phyloP scores from a whole-genome alignment of 2,329 filamentous ascomycete species.

The Xylogone sp. region DNA sequence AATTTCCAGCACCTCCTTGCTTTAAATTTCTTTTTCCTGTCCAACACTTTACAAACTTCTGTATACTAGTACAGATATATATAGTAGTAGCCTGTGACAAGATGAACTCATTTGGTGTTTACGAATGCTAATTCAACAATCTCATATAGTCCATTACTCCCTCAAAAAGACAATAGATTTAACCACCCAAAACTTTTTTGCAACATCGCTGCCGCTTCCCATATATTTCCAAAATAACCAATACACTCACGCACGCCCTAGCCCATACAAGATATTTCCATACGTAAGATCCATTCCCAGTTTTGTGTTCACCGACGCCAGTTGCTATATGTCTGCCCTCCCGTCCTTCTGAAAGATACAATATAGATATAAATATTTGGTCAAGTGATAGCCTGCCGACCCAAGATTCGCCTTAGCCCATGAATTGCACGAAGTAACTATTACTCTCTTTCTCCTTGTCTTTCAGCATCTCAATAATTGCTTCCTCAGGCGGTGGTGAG shows the following conservation, averaged over 20 bases:
- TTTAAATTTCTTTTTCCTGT: no score
- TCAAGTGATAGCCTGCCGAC: no score
- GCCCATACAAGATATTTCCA: not conserved
- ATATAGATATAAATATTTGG: no score
- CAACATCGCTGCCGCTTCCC: no score
- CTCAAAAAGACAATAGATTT: not conserved
- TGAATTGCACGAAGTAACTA: slow-evolving; percentile 19
- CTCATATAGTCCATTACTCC: not conserved
- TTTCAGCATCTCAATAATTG: slow-evolving; percentile 24
- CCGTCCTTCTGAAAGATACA: no score
- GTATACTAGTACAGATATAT: no score
- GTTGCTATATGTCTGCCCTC: no score
- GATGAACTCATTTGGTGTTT: not conserved
- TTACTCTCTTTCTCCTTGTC: slow-evolving; percentile 22
- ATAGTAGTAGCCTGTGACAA: no score
- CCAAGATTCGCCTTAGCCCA: slow-evolving; percentile 20
- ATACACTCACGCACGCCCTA: not conserved
- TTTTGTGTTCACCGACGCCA: no score
- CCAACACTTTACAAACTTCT: no score
- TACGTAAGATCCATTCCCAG: not conserved
- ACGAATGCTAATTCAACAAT: not conserved
- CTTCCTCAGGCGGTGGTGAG: slow-evolving; percentile 20
- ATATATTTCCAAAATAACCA: not conserved
- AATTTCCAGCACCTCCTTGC: no score
- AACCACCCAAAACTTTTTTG: not conserved